A percentile compares a stretch with the other conserved stretches of the same genome.
These are phyloP conservation scores for Agrocybe chaxingu DNA, from an alignment of 768 basidiomycete species.

Conservation along the genomic window DNA sequence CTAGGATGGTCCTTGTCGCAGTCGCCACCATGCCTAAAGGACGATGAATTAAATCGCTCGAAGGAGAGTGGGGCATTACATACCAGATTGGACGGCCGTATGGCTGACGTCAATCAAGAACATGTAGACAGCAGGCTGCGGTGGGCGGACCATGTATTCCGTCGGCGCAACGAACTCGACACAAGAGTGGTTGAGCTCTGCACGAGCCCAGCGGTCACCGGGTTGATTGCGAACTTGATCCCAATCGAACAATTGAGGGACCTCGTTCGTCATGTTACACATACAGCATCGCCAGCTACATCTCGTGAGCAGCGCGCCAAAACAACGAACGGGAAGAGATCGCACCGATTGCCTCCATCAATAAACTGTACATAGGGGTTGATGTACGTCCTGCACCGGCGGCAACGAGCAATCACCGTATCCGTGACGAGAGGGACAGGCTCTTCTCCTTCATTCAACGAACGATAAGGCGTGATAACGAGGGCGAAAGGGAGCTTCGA, in stretches of 20 bases:
- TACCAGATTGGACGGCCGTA: conserved; percentile 84
- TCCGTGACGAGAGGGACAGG: conserved; percentile 89
- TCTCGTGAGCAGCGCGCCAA: neutral
- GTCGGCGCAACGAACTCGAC: conserved; percentile 98
- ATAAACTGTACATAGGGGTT: conserved; percentile 98
- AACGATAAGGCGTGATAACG: conserved; percentile 87
- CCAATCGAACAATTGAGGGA: conserved; percentile 98
- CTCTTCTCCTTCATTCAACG: conserved; percentile 78
- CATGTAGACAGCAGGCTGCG: conserved; percentile 95
- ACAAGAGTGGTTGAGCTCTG: conserved; percentile 90
- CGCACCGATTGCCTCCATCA: conserved; percentile 88
- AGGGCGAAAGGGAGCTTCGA: conserved; percentile 88
- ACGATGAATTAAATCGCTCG: neutral
- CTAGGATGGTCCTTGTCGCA: conserved; percentile 93
- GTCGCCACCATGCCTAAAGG: conserved; percentile 92
- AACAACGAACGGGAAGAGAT: conserved; percentile 8
- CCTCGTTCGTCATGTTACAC: conserved; percentile 98
- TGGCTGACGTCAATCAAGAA: conserved; percentile 98
- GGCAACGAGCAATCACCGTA: conserved; percentile 93
- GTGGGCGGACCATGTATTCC: conserved; percentile 99
- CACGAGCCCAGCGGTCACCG: conserved; percentile 91
- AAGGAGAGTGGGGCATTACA: conserved; percentile 13
- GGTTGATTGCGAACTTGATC: conserved; percentile 91
- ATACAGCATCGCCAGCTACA: conserved; percentile 96
- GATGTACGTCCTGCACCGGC: conserved; percentile 95